Conservation (phyloP, 1,284 basidiomycete species). For the Puccinia novopanici region DNA sequence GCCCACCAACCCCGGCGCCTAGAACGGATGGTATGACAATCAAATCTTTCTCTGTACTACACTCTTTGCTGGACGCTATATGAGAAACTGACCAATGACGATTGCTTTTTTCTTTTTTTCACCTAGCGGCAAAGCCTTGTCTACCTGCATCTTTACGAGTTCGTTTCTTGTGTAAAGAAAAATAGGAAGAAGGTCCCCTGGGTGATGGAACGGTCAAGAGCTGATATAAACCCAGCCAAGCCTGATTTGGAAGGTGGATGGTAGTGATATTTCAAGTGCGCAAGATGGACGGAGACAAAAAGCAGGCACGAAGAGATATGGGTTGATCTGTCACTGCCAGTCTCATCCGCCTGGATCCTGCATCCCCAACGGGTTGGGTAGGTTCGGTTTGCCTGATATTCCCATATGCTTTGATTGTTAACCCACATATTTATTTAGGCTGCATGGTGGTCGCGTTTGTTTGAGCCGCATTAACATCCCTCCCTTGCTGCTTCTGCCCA, state of each 20-base stretch:
- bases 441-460: neutral
- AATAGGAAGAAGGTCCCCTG: neutral
- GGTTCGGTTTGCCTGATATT: neutral
- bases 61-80: neutral
- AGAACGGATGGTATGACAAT: neutral
- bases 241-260: neutral
- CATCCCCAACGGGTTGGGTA: neutral
- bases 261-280: neutral
- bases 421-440: neutral
- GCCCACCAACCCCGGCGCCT: conserved; percentile 63
- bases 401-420: neutral
- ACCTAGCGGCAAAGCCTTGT: conserved; percentile 5
- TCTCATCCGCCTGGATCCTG: neutral
- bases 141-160: conserved; percentile 25
- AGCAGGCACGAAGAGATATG: neutral
- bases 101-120: conserved; percentile 47
- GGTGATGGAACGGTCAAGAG: neutral
- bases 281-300: neutral
- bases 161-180: neutral
- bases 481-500: neutral
- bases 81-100: conserved; percentile 43
- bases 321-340: neutral
- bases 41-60: neutral
- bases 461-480: neutral
- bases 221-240: neutral